Percentiles rank a stretch among this genome's conserved stretches.
Conservation (phyloP, 1,139 yeast genomes). For the Diutina sp. region DNA sequence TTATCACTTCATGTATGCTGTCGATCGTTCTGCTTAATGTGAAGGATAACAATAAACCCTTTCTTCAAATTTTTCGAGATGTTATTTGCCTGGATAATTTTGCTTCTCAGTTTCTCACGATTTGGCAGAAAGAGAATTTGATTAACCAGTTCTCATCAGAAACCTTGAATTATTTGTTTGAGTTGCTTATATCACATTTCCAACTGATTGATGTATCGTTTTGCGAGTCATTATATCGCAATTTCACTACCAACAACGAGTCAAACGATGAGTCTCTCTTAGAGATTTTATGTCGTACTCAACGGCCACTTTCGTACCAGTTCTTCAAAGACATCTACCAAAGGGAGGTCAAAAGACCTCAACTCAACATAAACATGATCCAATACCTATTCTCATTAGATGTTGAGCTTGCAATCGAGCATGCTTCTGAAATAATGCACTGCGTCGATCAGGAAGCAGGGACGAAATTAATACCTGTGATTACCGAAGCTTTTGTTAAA, state of each 20-base stretch:
- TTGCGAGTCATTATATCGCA: slow-evolving; percentile 31
- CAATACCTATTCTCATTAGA: slow-evolving; percentile 33
- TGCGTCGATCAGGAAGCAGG: not conserved
- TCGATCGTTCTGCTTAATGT: not conserved
- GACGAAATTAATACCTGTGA: slow-evolving; percentile 17
- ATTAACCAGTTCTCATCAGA: not conserved
- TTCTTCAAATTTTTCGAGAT: not conserved
- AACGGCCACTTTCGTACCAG: slow-evolving; percentile 34
- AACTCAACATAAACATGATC: slow-evolving; percentile 32
- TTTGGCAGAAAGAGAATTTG: not conserved
- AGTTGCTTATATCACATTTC: slow-evolving; percentile 1
- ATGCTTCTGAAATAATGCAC: slow-evolving; percentile 4
- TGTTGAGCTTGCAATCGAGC: slow-evolving; percentile 9
- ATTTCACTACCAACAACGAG: slow-evolving; percentile 15
- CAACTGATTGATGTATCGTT: slow-evolving; percentile 12
- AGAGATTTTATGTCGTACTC: slow-evolving; percentile 21
- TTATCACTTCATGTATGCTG: not conserved
- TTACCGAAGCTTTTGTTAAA: slow-evolving; percentile 35
- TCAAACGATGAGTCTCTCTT: slow-evolving; percentile 26
- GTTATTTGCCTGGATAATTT: not conserved
- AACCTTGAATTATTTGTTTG: not conserved
- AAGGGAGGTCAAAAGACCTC: slow-evolving; percentile 12
- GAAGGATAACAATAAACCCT: not conserved
- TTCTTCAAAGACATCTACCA: slow-evolving; percentile 26
- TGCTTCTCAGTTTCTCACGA: not conserved